Base-by-base conservation (phyloP, 2,329 filamentous ascomycete species). In the Microdochium paspali region DNA sequence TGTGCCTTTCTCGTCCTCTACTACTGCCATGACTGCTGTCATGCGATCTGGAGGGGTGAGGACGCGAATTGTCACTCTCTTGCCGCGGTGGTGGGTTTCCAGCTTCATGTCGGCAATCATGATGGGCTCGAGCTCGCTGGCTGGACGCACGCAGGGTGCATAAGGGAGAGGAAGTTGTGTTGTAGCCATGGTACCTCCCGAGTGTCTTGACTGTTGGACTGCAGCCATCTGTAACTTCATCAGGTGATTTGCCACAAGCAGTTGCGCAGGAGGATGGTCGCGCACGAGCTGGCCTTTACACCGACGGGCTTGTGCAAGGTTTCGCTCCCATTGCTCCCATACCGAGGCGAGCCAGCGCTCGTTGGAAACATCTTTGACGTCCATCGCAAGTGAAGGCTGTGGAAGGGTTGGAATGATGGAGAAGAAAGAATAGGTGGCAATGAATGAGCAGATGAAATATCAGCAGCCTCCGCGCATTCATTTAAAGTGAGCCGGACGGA, bases 1-100 rank as follows among this genome's bases (percentile, higher is more conserved):
- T 1, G 59, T 64, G 1, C 58, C 60, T 3, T 56, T 51, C 45
- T 71, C 60, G 46, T 74, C 72, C 31, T 73, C 64, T 0, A 62
- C 65, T 26, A 72, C 54, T 1, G 56, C 55, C 50, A 51, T 54
- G 10, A 55, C 48, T 2, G 52, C 51, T 12, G 20, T 53, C 26
- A 54, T 49, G 3, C 51, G 44, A n/a, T 51, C 35, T 2, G 53
- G 51, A 6, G 52, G 55, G 15, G 56, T 56, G 24, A 56, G 18
- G 20, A 56, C 50, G 10, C 46, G 54, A 15, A 61, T n/a, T 2
- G 51, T 10, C 2, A 31, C 42, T 44, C 48, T 51, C 7, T 42
- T 49, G 2, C 56, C 55, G 3, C 56, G 47, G 51, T 66, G 61
- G 21, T 62, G 57, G 9, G 53, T 56, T 44, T 61, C 58, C 6